Conservation (phyloP, 2,329 filamentous ascomycete genomes). For the Aspergillus sp. region DNA sequence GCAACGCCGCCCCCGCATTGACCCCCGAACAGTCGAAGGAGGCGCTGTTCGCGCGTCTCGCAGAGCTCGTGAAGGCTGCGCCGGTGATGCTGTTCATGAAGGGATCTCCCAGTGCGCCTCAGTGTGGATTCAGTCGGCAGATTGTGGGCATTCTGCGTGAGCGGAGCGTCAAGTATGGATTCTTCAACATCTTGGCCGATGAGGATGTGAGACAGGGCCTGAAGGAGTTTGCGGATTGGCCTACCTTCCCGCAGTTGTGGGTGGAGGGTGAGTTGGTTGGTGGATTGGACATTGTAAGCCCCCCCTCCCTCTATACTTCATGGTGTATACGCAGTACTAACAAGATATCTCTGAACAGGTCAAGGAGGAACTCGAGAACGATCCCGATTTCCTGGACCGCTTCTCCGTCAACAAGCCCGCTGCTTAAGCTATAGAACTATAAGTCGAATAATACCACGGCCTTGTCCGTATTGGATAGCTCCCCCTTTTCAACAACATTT, state of each 20-base stretch:
- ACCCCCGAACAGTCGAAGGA: constrained; percentile 68
- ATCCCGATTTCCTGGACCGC: constrained; percentile 77
- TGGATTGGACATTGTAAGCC: constrained; percentile 89
- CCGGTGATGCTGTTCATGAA: constrained; percentile 99
- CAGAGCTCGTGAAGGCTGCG: constrained; percentile 86
- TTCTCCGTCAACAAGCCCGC: constrained; percentile 57
- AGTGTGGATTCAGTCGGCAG: constrained; percentile 92
- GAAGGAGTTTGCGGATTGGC: constrained; percentile 98
- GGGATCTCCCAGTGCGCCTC: constrained; percentile 81
- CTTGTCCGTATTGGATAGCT: not conserved
- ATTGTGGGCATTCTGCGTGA: constrained; percentile 84
- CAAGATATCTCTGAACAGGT: constrained; percentile 57
- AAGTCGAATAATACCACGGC: constrained; percentile 15
- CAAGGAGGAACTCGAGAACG: constrained; percentile 86
- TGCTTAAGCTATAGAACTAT: constrained; percentile 8
- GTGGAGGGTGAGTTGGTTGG: constrained; percentile 87
- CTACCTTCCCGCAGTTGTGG: constrained; percentile 95
- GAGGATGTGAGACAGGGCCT: constrained; percentile 95
- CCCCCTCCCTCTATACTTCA: not conserved
- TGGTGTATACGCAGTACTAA: constrained; percentile 16
- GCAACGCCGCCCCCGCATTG: constrained; percentile 26
- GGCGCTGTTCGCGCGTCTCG: constrained; percentile 77
- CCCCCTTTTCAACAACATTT: not conserved
- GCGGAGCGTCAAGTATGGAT: constrained; percentile 90
- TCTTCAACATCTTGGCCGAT: constrained; percentile 98